A percentile compares a stretch with the other conserved stretches of the same genome.
These are phyloP conservation scores for Colletotrichum sp. DNA, from an alignment of 2,329 filamentous ascomycete species.

Conservation along the genomic window DNA sequence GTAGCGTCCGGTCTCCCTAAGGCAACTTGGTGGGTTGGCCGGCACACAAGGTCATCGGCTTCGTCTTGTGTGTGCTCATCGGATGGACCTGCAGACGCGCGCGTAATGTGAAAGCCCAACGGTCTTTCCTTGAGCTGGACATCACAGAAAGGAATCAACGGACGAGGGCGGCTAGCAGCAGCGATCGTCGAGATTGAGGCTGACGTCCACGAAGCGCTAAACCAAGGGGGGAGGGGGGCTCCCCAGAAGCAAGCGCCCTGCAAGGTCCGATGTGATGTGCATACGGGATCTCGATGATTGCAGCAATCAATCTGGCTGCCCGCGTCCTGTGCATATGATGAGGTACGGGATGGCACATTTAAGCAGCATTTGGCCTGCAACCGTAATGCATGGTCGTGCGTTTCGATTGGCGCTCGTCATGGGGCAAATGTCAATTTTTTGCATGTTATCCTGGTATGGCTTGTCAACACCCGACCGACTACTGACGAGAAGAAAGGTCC, in stretches of 20 bases:
- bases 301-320: neutral
- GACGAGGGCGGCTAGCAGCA: neutral
- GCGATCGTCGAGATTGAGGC: slow-evolving; percentile 2
- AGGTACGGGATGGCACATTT: neutral
- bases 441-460: neutral
- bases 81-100: neutral
- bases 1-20: neutral
- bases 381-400: neutral
- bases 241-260: neutral
- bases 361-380: neutral
- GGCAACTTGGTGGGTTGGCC: neutral
- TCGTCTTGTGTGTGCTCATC: neutral
- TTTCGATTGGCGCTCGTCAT: neutral
- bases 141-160: neutral
- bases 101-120: neutral
- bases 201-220: neutral
- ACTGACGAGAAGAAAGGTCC: neutral
- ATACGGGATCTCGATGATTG: neutral
- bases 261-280: slow-evolving; percentile 2
- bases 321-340: neutral
- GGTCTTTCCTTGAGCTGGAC: neutral
- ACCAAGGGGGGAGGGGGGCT: neutral
- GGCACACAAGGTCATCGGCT: neutral
- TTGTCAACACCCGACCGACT: neutral
- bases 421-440: neutral